phyloP scores from a whole-genome alignment of 768 basidiomycete species.

The Rossbeevera mucosa region DNA sequence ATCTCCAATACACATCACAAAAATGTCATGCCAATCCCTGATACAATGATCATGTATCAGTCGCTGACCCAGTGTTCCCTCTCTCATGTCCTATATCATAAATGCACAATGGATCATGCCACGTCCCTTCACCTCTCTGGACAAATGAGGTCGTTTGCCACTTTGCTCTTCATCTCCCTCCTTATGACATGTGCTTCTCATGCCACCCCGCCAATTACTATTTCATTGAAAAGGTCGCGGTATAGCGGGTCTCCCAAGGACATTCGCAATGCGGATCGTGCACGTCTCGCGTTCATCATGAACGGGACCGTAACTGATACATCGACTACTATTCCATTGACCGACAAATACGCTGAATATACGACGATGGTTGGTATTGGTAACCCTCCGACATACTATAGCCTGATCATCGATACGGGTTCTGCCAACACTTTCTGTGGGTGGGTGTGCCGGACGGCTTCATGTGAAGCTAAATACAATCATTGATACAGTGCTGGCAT shows the following conservation, averaged over 20 bases:
- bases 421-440: constrained; percentile 30
- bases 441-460: constrained; percentile 1
- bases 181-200: constrained; percentile 7
- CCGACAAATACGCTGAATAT: constrained; percentile 14
- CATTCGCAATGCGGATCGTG: constrained; percentile 14
- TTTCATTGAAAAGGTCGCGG: constrained; percentile 10
- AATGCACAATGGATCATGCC: not conserved
- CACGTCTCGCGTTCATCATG: constrained; percentile 9
- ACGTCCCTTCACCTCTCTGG: not conserved
- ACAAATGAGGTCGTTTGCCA: constrained; percentile 12
- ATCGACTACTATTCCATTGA: constrained; percentile 9
- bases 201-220: constrained; percentile 2
- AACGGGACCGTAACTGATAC: not conserved
- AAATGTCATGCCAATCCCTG: not conserved
- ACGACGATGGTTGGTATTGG: constrained; percentile 24
- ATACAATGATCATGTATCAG: not conserved
- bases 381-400: constrained; percentile 24
- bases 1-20: not conserved
- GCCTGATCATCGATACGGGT: constrained; percentile 31
- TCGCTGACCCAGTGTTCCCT: not conserved
- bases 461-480: not conserved
- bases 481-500: constrained; percentile 15
- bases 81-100: not conserved
- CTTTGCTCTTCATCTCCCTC: constrained; percentile 1
- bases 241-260: constrained; percentile 7